phyloP scores from a whole-genome alignment of 129 eudicot genomes.

The Artemisia annua region DNA sequence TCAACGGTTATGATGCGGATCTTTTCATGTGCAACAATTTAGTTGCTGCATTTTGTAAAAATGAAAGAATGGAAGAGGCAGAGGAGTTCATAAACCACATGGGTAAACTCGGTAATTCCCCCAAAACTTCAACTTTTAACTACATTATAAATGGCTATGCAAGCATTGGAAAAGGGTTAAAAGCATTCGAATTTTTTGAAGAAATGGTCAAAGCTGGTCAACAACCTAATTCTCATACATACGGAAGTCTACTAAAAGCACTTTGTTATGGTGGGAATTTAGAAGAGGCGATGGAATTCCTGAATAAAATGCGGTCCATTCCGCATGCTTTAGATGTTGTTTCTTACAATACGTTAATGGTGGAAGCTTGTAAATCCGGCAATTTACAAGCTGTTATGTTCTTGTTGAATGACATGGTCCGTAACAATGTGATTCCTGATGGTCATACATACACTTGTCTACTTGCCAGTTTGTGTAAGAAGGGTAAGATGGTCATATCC shows the following conservation, averaged over 20 bases:
- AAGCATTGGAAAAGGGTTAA: slow-evolving; percentile 49
- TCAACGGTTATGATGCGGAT: slow-evolving; percentile 40
- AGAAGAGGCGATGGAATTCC: slow-evolving; percentile 47
- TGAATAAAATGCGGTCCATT: slow-evolving; percentile 44
- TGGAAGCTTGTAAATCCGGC: slow-evolving; percentile 54
- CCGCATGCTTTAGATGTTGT: slow-evolving; percentile 58
- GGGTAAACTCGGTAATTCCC: slow-evolving; percentile 44
- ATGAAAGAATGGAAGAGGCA: slow-evolving; percentile 58
- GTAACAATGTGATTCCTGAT: slow-evolving; percentile 60
- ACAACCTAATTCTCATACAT: slow-evolving; percentile 57
- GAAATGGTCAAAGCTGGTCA: slow-evolving; percentile 62
- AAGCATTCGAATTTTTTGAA: slow-evolving; percentile 55
- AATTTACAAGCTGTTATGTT: slow-evolving; percentile 46
- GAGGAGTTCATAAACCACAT: slow-evolving; percentile 63
- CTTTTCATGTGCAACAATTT: slow-evolving; percentile 54
- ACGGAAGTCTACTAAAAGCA: slow-evolving; percentile 72
- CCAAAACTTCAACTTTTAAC: slow-evolving; percentile 61
- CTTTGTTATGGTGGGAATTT: slow-evolving; percentile 64
- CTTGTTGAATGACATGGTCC: slow-evolving; percentile 68
- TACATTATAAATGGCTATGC: slow-evolving; percentile 59
- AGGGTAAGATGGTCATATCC: slow-evolving; percentile 63
- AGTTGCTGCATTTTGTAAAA: slow-evolving; percentile 60
- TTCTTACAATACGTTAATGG: slow-evolving; percentile 60
- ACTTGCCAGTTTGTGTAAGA: slow-evolving; percentile 71
- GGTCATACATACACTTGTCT: slow-evolving; percentile 55